Conservation (phyloP, 768 basidiomycete genomes). For the Boletus subparvulus region DNA sequence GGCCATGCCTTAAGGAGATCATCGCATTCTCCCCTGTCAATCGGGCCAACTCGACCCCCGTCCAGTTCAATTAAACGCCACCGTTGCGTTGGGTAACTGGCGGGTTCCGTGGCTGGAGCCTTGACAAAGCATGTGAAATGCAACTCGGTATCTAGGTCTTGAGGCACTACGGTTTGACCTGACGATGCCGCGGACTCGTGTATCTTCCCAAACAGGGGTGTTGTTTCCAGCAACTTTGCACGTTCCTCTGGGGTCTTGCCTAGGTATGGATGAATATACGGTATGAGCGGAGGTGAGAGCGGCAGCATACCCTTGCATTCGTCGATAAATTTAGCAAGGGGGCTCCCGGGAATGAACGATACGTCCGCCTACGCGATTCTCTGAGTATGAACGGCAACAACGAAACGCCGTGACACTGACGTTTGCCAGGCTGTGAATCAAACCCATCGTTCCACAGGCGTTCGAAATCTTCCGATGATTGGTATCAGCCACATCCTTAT, state of each 20-base stretch:
- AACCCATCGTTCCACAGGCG: conserved; percentile 86
- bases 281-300: background rate
- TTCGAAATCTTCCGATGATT: conserved; percentile 58
- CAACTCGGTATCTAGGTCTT: conserved; percentile 65
- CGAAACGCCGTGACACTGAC: conserved; percentile 40
- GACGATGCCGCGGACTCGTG: conserved; percentile 67
- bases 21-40: conserved; percentile 69
- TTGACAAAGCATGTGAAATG: conserved; percentile 89
- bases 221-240: conserved; percentile 71
- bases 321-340: conserved; percentile 66
- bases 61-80: conserved; percentile 79
- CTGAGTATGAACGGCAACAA: conserved; percentile 3
- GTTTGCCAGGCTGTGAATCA: conserved; percentile 82
- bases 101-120: conserved; percentile 46
- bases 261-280: conserved; percentile 25
- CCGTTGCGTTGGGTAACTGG: conserved; percentile 22
- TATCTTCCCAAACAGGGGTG: conserved; percentile 72
- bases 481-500: background rate
- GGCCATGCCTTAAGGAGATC: conserved; percentile 55
- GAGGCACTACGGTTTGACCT: conserved; percentile 69
- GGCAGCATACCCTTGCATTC: conserved; percentile 53
- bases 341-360: conserved; percentile 52
- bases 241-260: conserved; percentile 72
- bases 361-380: conserved; percentile 49
- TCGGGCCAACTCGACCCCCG: conserved; percentile 71